phyloP scores from a whole-genome alignment of 345 rosid species.

The Lepidium sativum region DNA sequence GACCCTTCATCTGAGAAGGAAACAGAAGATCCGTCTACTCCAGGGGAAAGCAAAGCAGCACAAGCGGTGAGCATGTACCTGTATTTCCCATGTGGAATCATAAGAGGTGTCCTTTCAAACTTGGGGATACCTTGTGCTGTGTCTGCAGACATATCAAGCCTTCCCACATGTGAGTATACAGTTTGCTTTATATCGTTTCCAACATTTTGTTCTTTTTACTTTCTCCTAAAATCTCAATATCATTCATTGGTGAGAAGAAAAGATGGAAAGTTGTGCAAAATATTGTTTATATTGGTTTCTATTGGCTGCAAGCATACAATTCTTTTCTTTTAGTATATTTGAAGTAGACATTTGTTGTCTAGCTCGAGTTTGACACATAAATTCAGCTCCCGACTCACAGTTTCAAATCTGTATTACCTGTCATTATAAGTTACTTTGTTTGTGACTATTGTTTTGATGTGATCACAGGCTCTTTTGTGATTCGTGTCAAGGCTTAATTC shows the following conservation, averaged over 20 bases:
- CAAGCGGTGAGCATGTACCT: constrained; percentile 80
- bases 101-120: constrained; percentile 93
- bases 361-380: neutral
- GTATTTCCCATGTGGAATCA: constrained; percentile 94
- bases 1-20: constrained; percentile 51
- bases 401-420: neutral
- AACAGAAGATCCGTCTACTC: constrained; percentile 44
- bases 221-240: neutral
- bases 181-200: neutral
- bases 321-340: neutral
- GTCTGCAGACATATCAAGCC: constrained; percentile 89
- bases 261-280: neutral
- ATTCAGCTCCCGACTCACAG: neutral
- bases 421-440: neutral
- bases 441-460: neutral
- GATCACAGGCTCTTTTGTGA: constrained; percentile 69
- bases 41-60: constrained; percentile 55
- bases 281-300: neutral
- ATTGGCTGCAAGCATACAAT: neutral
- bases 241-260: neutral
- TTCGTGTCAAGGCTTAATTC: constrained; percentile 72
- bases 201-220: neutral
- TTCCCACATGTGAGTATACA: constrained; percentile 74
- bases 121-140: constrained; percentile 96
- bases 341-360: neutral